A percentile compares a stretch with the other conserved stretches of the same genome.
Evolutionary conservation across 2,329 filamentous ascomycete genomes (phyloP).

Genomic region (Colletotrichum lentis): DNA sequence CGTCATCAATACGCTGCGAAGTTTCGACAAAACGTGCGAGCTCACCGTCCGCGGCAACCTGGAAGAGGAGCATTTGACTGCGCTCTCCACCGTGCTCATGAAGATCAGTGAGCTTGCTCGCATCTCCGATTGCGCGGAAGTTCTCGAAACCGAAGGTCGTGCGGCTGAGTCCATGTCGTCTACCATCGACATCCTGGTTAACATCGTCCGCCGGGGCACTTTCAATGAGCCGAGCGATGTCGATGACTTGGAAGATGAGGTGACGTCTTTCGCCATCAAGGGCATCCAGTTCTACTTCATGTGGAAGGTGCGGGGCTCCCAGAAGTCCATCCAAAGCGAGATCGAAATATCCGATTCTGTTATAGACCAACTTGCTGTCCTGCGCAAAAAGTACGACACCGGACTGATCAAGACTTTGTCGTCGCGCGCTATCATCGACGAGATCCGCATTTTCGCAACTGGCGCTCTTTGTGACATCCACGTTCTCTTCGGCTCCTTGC

Average conservation of each 20-base stretch:
- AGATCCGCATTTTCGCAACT: constrained; percentile 78
- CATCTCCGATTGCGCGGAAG: constrained; percentile 78
- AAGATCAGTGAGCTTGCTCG: constrained; percentile 83
- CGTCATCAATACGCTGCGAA: constrained; percentile 74
- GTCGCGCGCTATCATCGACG: constrained; percentile 74
- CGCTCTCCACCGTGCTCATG: constrained; percentile 76
- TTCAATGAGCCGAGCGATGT: constrained; percentile 74
- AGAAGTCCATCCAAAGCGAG: constrained; percentile 62
- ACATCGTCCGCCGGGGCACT: constrained; percentile 77
- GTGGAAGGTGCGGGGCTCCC: constrained; percentile 80
- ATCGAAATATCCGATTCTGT: constrained; percentile 64
- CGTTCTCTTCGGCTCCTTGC: constrained; percentile 78
- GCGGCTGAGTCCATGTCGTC: constrained; percentile 57
- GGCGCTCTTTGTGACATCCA: constrained; percentile 84
- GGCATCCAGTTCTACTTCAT: constrained; percentile 88
- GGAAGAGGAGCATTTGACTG: constrained; percentile 68
- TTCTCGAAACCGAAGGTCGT: constrained; percentile 71
- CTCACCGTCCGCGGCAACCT: constrained; percentile 77
- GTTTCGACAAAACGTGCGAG: constrained; percentile 74
- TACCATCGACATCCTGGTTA: constrained; percentile 74
- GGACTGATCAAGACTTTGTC: constrained; percentile 74
- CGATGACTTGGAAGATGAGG: constrained; percentile 80
- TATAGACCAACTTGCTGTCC: constrained; percentile 66
- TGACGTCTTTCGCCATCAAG: constrained; percentile 79
- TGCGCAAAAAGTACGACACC: constrained; percentile 65